Base-by-base conservation (phyloP, 768 basidiomycete species). In the Tulasnella sp. region DNA sequence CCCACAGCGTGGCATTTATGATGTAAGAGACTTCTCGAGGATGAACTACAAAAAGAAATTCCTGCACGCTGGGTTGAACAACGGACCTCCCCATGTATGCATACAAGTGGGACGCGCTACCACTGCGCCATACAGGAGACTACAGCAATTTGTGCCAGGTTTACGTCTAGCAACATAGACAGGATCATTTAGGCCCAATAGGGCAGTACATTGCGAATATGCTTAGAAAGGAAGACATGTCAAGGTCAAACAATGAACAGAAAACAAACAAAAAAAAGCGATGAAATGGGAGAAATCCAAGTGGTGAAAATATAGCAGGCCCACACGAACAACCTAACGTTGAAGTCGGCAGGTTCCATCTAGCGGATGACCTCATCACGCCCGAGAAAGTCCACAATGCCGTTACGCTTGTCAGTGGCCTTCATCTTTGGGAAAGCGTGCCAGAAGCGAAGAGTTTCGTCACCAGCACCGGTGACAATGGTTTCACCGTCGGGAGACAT, bases 401-500 rank as follows among this genome's bases (percentile, higher is more conserved):
- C 66, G 17, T 51, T 49, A 53, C 64, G 62, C 49, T 65, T 63
- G 46, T 67, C 64, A 4, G 46, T 51, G 31, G 67, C 63, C 45
- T 63, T 59, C 44, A 45, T 41, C 53, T 67, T 67, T 24, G 88
- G 87, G 67, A 99, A 97, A 0, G 92, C 92, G 69, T 92, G 94
- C 94, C 94, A 98, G 71, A 98, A 98, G 63, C 92, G 73, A 54
- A 99, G 73, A 2, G 94, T 99, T 73, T 98, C 94, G 70, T 99
- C 94, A 0, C 94, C 94, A 0, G 94, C 94, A 15, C 94, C 94
- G 0, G 93, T 98, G 25, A 97, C 96, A 63, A 98, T 97, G 0
- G 93, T 98, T 73, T 94, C 91, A 17, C 93, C 92, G 65, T 96
- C 93, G 0, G 93, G 93, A 66, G 85, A 88, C 89, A 93, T 92